Base-by-base conservation (phyloP, 177 flowering plant species). In the Tripterygium wilfordii region DNA sequence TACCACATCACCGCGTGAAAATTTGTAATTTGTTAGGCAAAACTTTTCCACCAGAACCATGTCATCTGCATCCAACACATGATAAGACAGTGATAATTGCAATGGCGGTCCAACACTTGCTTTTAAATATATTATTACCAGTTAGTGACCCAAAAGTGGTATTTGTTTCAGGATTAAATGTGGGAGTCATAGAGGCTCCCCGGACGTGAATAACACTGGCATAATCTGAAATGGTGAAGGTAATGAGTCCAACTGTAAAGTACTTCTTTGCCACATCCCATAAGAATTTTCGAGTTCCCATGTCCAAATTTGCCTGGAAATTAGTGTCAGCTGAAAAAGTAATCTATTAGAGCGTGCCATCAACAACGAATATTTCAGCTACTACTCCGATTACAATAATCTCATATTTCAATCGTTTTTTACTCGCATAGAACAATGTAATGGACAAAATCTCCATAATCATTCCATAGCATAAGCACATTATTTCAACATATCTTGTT, bases 151-250 rank as follows among this genome's bases (percentile, higher is more conserved):
- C n/a, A n/a, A n/a, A n/a, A 45, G n/a, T n/a, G 28, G 62, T 20
- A 36, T 37, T 44, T 8, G 39, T 24, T 41, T 31, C 51, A n/a
- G 95, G 82, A 67, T 83, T 83, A 5, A 91, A 71, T 13, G 98
- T 79, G 16, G 98, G 96, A 48, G 76, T 61, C 96, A 88, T 91
- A 31, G 98, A 91, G 17, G 44, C 38, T 19, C 95, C 98, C 0
- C 68, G 68, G 15, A 91, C 83, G 8, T 72, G 61, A 28, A 63
- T 60, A 36, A 80, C 32, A 53, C 83, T 78, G 10, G 65, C 85
- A 60, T 58, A 80, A 63, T 91, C 98, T 13, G 86, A 75, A 48
- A 88, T 36, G 15, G 96, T 83, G n/a, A 88, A 30, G 18, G 66
- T 67, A 16, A 88, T 58, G 18, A 91, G 49, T 51, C 90, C 88